These are phyloP conservation scores for Pseudocercospora musae DNA, from an alignment of 2,329 filamentous ascomycete species.

Conservation along the genomic window DNA sequence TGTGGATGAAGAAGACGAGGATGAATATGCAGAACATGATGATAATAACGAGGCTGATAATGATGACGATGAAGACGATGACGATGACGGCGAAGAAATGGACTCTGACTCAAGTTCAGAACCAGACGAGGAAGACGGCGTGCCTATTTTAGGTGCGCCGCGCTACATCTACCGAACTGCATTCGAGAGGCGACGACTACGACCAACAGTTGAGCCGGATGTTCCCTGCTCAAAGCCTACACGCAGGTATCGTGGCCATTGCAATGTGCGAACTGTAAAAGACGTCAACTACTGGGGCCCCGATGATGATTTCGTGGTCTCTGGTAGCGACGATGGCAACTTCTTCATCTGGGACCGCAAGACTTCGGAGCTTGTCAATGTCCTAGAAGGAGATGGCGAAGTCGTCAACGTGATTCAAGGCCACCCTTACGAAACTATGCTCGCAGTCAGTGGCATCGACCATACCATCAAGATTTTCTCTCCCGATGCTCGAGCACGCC, in stretches of 20 bases:
- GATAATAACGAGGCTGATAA: constrained; percentile 29
- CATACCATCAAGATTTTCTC: constrained; percentile 68
- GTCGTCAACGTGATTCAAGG: constrained; percentile 68
- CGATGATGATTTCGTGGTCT: constrained; percentile 66
- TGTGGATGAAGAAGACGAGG: not conserved
- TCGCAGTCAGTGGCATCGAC: constrained; percentile 62
- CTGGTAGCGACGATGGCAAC: constrained; percentile 63
- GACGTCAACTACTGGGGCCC: constrained; percentile 67
- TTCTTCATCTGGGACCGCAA: constrained; percentile 68
- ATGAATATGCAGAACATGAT: constrained; percentile 19
- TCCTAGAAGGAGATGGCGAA: constrained; percentile 64
- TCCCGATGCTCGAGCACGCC: constrained; percentile 56
- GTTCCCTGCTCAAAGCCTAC: constrained; percentile 57
- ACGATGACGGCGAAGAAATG: constrained; percentile 22
- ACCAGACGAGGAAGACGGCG: constrained; percentile 38
- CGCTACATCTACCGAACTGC: constrained; percentile 47
- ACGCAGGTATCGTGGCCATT: constrained; percentile 60
- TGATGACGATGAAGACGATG: constrained; percentile 27
- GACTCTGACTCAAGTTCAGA: constrained; percentile 32
- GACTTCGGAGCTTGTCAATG: constrained; percentile 59
- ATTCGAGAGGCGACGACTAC: constrained; percentile 46
- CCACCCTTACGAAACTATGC: constrained; percentile 64
- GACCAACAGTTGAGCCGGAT: constrained; percentile 52
- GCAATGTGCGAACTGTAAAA: constrained; percentile 65
- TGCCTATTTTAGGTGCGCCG: constrained; percentile 32